These are phyloP conservation scores for Dioszegia hungarica DNA, from an alignment of 768 basidiomycete genomes.

Conservation along the genomic window DNA sequence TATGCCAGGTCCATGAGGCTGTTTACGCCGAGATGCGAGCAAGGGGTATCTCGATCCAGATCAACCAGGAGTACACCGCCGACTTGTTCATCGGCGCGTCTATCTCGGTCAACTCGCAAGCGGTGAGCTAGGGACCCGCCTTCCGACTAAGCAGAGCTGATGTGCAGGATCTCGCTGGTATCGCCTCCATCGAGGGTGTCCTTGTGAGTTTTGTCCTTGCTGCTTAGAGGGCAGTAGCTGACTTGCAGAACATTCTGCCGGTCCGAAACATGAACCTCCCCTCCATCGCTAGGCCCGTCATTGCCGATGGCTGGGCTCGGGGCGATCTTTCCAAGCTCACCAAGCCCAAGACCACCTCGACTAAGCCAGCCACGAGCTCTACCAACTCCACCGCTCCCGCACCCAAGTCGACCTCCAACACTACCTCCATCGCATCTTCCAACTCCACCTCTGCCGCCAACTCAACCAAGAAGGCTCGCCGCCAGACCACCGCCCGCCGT, in stretches of 20 bases:
- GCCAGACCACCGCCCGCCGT: slow-evolving; percentile 13
- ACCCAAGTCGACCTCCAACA: too few species aligned
- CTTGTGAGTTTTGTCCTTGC: slow-evolving; percentile 15
- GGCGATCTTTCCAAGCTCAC: neutral
- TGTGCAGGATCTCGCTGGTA: slow-evolving; percentile 54
- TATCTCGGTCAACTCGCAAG: slow-evolving; percentile 53
- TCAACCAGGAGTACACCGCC: slow-evolving; percentile 52
- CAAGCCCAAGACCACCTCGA: too few species aligned
- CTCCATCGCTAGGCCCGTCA: neutral
- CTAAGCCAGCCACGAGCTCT: neutral
- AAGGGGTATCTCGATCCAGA: slow-evolving; percentile 27
- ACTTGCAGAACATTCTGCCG: slow-evolving; percentile 56
- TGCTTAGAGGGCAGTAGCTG: neutral
- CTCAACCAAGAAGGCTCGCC: slow-evolving; percentile 16
- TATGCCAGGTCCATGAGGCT: slow-evolving; percentile 53
- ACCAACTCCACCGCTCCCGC: neutral
- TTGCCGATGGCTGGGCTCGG: slow-evolving; percentile 4
- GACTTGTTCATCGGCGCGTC: slow-evolving; percentile 61
- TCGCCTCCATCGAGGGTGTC: slow-evolving; percentile 56
- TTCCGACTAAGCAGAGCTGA: slow-evolving; percentile 13
- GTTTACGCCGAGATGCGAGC: slow-evolving; percentile 52
- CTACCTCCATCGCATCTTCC: too few species aligned
- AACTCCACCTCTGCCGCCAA: neutral
- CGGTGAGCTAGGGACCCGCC: slow-evolving; percentile 21
- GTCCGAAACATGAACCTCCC: slow-evolving; percentile 43